These are phyloP conservation scores for Globisporangium uncinulatum DNA, from an alignment of 352 stramenopile genomes.

Conservation along the genomic window DNA sequence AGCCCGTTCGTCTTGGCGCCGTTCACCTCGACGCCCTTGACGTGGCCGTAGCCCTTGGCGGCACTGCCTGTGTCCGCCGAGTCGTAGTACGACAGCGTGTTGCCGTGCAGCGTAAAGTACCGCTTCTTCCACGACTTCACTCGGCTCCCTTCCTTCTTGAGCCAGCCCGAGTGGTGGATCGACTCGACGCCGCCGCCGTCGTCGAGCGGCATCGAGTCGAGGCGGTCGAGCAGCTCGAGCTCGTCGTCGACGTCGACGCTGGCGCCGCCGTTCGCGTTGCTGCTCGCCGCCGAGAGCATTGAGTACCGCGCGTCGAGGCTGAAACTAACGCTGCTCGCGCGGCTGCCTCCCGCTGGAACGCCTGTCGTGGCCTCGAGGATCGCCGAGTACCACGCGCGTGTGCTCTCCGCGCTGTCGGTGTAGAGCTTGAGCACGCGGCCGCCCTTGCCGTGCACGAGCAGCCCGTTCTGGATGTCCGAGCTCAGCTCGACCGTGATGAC, in stretches of 20 bases:
- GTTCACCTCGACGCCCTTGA: conserved; percentile 70
- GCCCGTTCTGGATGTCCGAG: conserved; percentile 76
- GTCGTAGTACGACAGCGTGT: conserved; percentile 81
- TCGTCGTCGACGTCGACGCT: conserved; percentile 49
- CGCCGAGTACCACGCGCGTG: conserved; percentile 64
- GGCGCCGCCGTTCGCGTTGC: conserved; percentile 16
- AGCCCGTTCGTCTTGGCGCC: conserved; percentile 49
- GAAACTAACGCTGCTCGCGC: conserved; percentile 8
- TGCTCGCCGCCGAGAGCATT: conserved; percentile 25
- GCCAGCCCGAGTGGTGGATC: conserved; percentile 70
- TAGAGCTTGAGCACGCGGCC: conserved; percentile 85
- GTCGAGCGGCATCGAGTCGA: conserved; percentile 52
- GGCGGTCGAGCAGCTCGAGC: conserved; percentile 40
- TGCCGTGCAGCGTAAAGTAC: conserved; percentile 73
- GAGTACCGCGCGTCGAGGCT: conserved; percentile 30
- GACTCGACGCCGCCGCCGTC: conserved; percentile 33
- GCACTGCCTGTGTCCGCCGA: conserved; percentile 62
- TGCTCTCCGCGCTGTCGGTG: conserved; percentile 68
- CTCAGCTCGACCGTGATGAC: conserved; percentile 83
- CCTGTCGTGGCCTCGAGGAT: conserved; percentile 62
- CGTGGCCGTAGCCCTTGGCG: conserved; percentile 79
- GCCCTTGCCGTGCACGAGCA: conserved; percentile 71
- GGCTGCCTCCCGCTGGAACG: not conserved
- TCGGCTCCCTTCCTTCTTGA: conserved; percentile 71
- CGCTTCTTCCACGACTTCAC: conserved; percentile 81